Evolutionary conservation across 352 stramenopile genomes (phyloP).

Genomic region (Phytophthora pseudosyringae): DNA sequence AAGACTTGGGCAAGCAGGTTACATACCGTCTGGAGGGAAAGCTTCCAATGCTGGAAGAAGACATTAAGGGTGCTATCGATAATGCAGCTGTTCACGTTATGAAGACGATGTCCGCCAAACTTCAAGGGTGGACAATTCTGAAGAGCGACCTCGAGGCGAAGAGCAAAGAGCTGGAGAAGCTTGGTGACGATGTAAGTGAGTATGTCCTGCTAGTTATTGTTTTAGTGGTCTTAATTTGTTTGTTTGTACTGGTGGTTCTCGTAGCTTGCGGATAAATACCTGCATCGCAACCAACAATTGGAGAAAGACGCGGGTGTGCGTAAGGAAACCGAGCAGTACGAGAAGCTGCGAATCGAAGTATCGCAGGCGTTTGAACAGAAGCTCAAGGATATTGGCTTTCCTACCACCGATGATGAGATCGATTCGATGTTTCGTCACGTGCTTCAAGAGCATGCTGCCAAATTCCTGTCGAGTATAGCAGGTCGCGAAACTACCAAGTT

Average conservation of each 20-base stretch:
- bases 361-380: conserved; percentile 61
- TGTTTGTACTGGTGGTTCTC: conserved; percentile 11
- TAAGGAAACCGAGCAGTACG: conserved; percentile 68
- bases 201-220: background rate
- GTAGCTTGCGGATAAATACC: conserved; percentile 74
- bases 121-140: conserved; percentile 80
- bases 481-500: conserved; percentile 49
- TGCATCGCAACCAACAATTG: conserved; percentile 69
- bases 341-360: conserved; percentile 61
- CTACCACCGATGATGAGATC: conserved; percentile 70
- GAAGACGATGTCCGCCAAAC: conserved; percentile 47
- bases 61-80: conserved; percentile 69
- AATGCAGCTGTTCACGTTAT: conserved; percentile 64
- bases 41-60: conserved; percentile 63
- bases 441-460: conserved; percentile 62
- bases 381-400: conserved; percentile 59
- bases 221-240: conserved; percentile 1
- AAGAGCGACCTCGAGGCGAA: conserved; percentile 69
- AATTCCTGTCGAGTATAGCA: conserved; percentile 61
- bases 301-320: conserved; percentile 62
- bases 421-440: conserved; percentile 62
- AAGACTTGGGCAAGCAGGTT: conserved; percentile 72
- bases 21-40: conserved; percentile 71
- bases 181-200: conserved; percentile 72
- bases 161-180: conserved; percentile 70